Base-by-base conservation (phyloP, 768 basidiomycete species). In the Coprinellus micaceus region DNA sequence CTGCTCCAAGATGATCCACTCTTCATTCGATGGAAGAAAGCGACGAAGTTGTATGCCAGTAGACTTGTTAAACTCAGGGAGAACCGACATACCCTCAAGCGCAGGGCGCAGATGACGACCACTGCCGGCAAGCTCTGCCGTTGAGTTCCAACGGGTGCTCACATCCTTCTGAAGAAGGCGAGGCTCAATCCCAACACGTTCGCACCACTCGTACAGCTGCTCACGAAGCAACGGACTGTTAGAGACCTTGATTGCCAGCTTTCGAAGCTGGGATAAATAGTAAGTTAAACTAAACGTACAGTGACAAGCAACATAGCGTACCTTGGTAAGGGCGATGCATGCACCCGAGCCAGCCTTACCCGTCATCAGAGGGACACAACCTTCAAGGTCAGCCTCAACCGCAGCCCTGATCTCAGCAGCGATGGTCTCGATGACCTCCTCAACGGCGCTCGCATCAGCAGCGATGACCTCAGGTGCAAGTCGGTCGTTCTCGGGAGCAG, bases 1-100 rank as follows among this genome's bases (percentile, higher is more conserved):
- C 56, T 78, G 63, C 10, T 54, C 45, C 0, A 67, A 59, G 10
- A 76, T 57, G 1, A 22, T 30, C 77, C 76, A 78, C 49, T 78
- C 70, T 0, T 45, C 49, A 10, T 56, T 21, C 1, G 28, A 41
- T 36, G 74, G 58, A 50, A 69, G 65, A 50, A 63, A 74, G 39
- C 58, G 46, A 2, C 59, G 57, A 6, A 74, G 64, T 1, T 63
- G 61, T 30, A 63, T 56, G 1, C 54, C 53, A 5, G 54, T 37
- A 10, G 46, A 22, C 28, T 48, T 48, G 46, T 48, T 48, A 22
- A 48, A 26, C 24, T 25, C 46, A 10, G 46, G 24, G 11, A 67
- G 57, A 6, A 30, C 58, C 2, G 67, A 72, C 4, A 74, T 58
- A 12, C 44, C 24, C 15, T 70, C 57, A 39, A 74, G 49, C 1